Percentiles rank a stretch among this genome's conserved stretches.
phyloP scores from a whole-genome alignment of 441 rosid species.

The Gossypium lobatum region DNA sequence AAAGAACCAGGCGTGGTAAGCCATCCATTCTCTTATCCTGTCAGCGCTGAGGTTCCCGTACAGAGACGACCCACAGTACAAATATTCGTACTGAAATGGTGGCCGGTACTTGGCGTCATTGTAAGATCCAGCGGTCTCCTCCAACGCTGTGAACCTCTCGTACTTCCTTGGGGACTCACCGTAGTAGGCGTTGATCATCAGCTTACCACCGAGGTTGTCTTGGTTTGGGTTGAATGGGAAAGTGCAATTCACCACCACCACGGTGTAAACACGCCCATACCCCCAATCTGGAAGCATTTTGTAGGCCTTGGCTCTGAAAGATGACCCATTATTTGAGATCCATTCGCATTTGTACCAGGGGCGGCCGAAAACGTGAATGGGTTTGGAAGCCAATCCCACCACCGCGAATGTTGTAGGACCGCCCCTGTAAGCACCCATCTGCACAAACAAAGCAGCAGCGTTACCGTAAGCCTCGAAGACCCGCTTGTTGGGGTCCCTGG shows the following conservation, averaged over 20 bases:
- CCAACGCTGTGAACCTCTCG: conserved; percentile 49
- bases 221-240: conserved; percentile 49
- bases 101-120: conserved; percentile 41
- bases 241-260: conserved; percentile 70
- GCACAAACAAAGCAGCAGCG: conserved; percentile 75
- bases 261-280: conserved; percentile 79
- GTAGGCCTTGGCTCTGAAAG: conserved; percentile 50
- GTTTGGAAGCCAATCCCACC: conserved; percentile 78
- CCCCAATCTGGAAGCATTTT: conserved; percentile 88
- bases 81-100: conserved; percentile 56
- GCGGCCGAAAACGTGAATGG: conserved; percentile 52
- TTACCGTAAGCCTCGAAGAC: conserved; percentile 59
- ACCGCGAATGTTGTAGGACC: conserved; percentile 63
- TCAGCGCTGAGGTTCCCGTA: conserved; percentile 62
- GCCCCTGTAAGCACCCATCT: conserved; percentile 79
- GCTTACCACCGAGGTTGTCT: conserved; percentile 63
- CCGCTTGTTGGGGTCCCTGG: conserved; percentile 55
- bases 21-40: conserved; percentile 82
- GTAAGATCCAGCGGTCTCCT: conserved; percentile 52
- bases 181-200: conserved; percentile 58
- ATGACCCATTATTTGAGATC: conserved; percentile 51
- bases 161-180: conserved; percentile 36
- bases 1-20: conserved; percentile 81
- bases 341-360: conserved; percentile 87
- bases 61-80: conserved; percentile 74